These are phyloP conservation scores for Neurospora tetrasperma DNA, from an alignment of 495 filamentous ascomycete genomes.

Conservation along the genomic window DNA sequence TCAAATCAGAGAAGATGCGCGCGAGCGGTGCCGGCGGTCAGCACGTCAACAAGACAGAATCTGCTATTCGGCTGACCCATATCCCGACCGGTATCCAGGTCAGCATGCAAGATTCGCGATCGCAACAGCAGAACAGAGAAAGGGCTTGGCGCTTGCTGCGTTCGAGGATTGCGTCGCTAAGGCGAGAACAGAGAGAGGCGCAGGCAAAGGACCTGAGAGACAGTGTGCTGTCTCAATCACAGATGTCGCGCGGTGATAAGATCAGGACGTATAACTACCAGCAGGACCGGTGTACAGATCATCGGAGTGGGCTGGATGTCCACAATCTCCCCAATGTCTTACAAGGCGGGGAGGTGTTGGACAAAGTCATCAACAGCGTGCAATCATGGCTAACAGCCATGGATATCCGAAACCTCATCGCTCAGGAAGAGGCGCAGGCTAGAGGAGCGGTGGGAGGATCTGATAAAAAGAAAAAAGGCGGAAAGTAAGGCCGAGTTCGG, in stretches of 20 bases:
- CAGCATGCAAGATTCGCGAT: slow-evolving; percentile 83
- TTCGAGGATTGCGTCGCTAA: slow-evolving; percentile 68
- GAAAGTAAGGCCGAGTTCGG: slow-evolving; percentile 15
- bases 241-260: slow-evolving; percentile 84
- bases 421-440: slow-evolving; percentile 34
- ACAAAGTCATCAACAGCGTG: slow-evolving; percentile 72
- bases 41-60: slow-evolving; percentile 97
- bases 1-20: slow-evolving; percentile 80
- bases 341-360: slow-evolving; percentile 57
- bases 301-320: slow-evolving; percentile 72
- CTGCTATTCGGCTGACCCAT: slow-evolving; percentile 88
- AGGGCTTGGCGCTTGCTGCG: slow-evolving; percentile 80
- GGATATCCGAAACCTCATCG: slow-evolving; percentile 61
- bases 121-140: slow-evolving; percentile 80
- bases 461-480: slow-evolving; percentile 19
- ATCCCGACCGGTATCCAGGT: slow-evolving; percentile 77
- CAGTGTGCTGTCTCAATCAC: slow-evolving; percentile 66
- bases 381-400: slow-evolving; percentile 65
- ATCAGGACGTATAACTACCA: slow-evolving; percentile 91
- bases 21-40: slow-evolving; percentile 88
- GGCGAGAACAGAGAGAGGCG: slow-evolving; percentile 78
- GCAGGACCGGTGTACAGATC: slow-evolving; percentile 90
- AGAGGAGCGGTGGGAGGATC: slow-evolving; percentile 3
- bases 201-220: slow-evolving; percentile 60
- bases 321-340: slow-evolving; percentile 77